A percentile compares a stretch with the other conserved stretches of the same genome.
phyloP scores from a whole-genome alignment of 2,329 filamentous ascomycete species.

The Daldinia eschscholtzii region DNA sequence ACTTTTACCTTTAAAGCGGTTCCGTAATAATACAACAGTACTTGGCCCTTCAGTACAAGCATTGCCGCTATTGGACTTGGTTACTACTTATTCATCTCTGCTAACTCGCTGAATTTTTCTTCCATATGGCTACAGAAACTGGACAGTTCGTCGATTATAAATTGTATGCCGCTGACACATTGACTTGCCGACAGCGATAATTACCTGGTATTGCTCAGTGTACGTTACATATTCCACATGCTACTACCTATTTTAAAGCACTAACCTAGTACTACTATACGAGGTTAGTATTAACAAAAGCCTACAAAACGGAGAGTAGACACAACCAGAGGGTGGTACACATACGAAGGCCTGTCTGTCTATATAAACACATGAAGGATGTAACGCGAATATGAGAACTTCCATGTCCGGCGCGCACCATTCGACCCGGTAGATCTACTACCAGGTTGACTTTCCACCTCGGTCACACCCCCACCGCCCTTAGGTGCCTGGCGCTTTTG shows the following conservation, averaged over 20 bases:
- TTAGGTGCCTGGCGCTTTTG: slow-evolving; percentile 16
- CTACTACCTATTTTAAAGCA: background rate
- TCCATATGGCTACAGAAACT: too few species aligned
- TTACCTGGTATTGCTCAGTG: background rate
- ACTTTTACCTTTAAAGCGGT: background rate
- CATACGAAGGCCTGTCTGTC: background rate
- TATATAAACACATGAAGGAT: slow-evolving; percentile 9
- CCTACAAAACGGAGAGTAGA: background rate
- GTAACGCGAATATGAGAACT: slow-evolving; percentile 17
- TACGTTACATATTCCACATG: background rate
- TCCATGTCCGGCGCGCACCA: background rate
- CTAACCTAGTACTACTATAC: background rate
- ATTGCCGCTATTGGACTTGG: too few species aligned
- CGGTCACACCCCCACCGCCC: slow-evolving; percentile 1
- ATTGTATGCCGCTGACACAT: too few species aligned
- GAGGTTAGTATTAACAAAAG: background rate
- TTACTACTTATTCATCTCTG: too few species aligned
- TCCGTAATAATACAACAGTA: background rate
- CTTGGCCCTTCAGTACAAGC: too few species aligned
- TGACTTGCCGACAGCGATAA: background rate
- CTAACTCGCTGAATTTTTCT: too few species aligned
- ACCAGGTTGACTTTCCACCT: slow-evolving; percentile 1
- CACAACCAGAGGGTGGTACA: background rate
- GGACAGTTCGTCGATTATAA: too few species aligned
- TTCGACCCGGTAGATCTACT: slow-evolving; percentile 6